Base-by-base conservation (phyloP, 371 early-diverging fungal species). In the Lichtheimia hyalospora region DNA sequence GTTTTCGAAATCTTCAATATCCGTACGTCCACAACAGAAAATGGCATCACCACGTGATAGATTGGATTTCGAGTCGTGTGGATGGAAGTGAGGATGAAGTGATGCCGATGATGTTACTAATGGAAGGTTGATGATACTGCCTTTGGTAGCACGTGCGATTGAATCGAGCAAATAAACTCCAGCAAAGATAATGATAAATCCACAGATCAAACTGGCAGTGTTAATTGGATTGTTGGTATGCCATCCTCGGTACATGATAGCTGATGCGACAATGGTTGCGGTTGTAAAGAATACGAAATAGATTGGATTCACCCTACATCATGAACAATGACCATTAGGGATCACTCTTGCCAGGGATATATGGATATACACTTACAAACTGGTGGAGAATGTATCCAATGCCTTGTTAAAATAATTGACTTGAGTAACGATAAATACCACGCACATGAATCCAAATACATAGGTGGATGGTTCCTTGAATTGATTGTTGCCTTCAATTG, bases 361-460 rank as follows among this genome's bases (percentile, higher is more conserved):
- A 23, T 49, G n/a, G 2, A 46, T 3, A 49, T 28, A 15, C 4
- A 67, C 81, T 73, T 77, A 84, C 84, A 91, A 71, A 68, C 92
- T 94, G 46, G 96, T 94, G 20, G 89, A 89, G 62, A 93, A 96
- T 52, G 85, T 70, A 65, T 93, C 94, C 39, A 96, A 74, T n/a
- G 96, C 95, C 75, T 96, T 96, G 84, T 96, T 96, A 63, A 96
- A 95, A 71, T 96, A 96, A 71, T 94, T 95, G 80, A 95, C 91
- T 78, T 96, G 95, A 28, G 86, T 85, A 12, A 93, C 66, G 46
- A 94, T 91, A 68, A 89, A 93, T 0, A 83, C 72, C 12, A 71
- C 78, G 23, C 92, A 91, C 49, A 88, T 81, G 23, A 89, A 62
- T 13, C 86, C 85, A 71, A 96, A 94, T n/a, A 93, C 72, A 59